A percentile compares a stretch with the other conserved stretches of the same genome.
Evolutionary conservation across 1,284 basidiomycete species (phyloP).

Genomic region (Porodaedalea pini): DNA sequence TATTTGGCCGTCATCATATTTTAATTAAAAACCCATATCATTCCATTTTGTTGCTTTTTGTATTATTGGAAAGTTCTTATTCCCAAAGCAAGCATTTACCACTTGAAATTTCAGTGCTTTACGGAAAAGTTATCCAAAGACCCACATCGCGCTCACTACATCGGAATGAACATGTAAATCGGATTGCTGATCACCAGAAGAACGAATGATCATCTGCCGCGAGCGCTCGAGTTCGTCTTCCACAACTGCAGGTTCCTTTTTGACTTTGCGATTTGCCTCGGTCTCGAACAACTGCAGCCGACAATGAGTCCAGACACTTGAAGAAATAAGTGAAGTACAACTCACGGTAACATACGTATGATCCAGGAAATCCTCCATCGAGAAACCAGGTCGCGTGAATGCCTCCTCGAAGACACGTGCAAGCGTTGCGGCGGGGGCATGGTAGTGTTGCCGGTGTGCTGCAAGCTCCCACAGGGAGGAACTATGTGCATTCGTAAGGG

Average conservation of each 20-base stretch:
- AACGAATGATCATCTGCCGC: slow-evolving; percentile 5
- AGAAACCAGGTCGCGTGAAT: slow-evolving; percentile 88
- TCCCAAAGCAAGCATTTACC: too few species aligned
- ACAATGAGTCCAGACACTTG: neutral
- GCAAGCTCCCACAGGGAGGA: slow-evolving; percentile 93
- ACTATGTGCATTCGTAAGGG: slow-evolving; percentile 74
- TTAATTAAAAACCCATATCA: too few species aligned
- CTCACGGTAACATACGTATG: slow-evolving; percentile 90
- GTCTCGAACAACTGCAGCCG: slow-evolving; percentile 76
- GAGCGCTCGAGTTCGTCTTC: slow-evolving; percentile 9
- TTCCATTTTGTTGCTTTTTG: too few species aligned
- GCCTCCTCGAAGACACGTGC: slow-evolving; percentile 86
- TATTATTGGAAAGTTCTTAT: too few species aligned
- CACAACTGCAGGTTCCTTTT: slow-evolving; percentile 68
- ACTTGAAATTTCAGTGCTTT: too few species aligned
- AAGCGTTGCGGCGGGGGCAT: slow-evolving; percentile 79
- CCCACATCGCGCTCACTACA: slow-evolving; percentile 8
- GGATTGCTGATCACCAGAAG: neutral
- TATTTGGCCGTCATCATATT: too few species aligned
- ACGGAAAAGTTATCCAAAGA: slow-evolving; percentile 6
- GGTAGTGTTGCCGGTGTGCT: slow-evolving; percentile 80
- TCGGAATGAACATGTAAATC: neutral
- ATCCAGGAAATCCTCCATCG: slow-evolving; percentile 95
- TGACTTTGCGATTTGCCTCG: slow-evolving; percentile 77
- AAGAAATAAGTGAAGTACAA: slow-evolving; percentile 22